A percentile compares a stretch with the other conserved stretches of the same genome.
phyloP scores from a whole-genome alignment of 2,329 filamentous ascomycete genomes.

The Cryphonectria nitschkei region DNA sequence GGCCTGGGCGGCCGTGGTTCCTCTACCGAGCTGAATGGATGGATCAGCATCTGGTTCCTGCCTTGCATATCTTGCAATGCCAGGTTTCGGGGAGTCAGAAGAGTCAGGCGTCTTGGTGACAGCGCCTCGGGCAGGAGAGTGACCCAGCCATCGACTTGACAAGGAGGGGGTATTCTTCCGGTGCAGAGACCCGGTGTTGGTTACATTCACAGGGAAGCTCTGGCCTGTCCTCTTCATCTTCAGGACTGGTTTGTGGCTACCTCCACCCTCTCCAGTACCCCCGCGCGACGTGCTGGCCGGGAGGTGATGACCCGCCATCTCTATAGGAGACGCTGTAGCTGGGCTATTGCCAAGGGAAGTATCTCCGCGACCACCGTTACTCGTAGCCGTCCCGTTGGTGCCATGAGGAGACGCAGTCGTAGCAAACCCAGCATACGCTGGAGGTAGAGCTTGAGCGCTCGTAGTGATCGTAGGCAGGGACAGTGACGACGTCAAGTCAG shows the following conservation, averaged over 20 bases:
- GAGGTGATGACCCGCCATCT: neutral
- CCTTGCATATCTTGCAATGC: neutral
- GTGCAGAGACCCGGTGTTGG: constrained; percentile 7
- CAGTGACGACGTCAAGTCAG: no score
- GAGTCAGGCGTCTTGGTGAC: neutral
- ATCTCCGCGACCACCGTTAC: neutral
- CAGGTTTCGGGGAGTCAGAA: neutral
- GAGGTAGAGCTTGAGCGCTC: no score
- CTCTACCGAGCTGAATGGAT: neutral
- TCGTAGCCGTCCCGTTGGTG: constrained; percentile 6
- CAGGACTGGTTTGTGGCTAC: constrained; percentile 16
- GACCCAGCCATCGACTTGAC: constrained; percentile 5
- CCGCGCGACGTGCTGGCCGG: neutral
- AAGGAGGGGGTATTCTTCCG: constrained; percentile 13
- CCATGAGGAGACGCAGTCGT: neutral
- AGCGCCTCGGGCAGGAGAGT: neutral
- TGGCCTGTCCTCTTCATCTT: constrained; percentile 29
- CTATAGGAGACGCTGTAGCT: neutral
- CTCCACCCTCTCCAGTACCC: no score
- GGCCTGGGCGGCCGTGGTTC: neutral
- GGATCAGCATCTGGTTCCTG: neutral
- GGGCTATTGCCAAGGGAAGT: neutral
- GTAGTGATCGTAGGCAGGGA: neutral
- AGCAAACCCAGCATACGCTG: neutral
- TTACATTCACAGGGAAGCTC: constrained; percentile 18